Conservation (phyloP, 2,329 filamentous ascomycete genomes). For the Emergomyces pasteurianus region DNA sequence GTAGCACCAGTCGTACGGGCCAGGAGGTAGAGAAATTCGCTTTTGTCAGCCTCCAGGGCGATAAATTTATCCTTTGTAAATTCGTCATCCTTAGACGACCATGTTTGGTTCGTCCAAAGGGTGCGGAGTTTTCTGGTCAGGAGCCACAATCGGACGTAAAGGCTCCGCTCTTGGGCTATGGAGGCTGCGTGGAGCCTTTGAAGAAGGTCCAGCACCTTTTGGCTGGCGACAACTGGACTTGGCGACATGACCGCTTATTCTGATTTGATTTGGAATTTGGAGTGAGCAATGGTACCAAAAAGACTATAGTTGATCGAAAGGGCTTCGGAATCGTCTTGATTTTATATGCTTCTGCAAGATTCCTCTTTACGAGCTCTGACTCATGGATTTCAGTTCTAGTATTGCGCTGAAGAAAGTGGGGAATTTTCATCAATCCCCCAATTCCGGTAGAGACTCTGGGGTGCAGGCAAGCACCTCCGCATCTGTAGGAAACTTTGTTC, state of each 20-base stretch:
- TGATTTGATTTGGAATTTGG: no score
- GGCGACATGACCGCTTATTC: slow-evolving; percentile 6
- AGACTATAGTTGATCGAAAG: not conserved
- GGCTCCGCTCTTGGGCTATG: slow-evolving; percentile 20
- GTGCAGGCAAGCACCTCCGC: not conserved
- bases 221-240: slow-evolving; percentile 8
- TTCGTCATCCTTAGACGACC: slow-evolving; percentile 18
- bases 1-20: slow-evolving; percentile 37
- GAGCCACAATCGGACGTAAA: slow-evolving; percentile 14
- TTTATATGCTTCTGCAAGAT: not conserved
- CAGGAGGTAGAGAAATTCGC: slow-evolving; percentile 44
- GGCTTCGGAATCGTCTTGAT: not conserved
- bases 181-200: slow-evolving; percentile 21
- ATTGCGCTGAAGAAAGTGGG: not conserved
- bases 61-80: slow-evolving; percentile 47
- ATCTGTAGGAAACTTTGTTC: not conserved
- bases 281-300: not conserved
- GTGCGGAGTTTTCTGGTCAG: slow-evolving; percentile 11
- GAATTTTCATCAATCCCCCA: not conserved
- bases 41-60: slow-evolving; percentile 48
- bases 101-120: slow-evolving; percentile 5
- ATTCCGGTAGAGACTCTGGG: not conserved
- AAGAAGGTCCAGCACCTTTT: slow-evolving; percentile 17
- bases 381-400: not conserved
- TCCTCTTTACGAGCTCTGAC: not conserved